Percentiles rank a stretch among this genome's conserved stretches.
Evolutionary conservation across 352 stramenopile species (phyloP).

Genomic region (Globisporangium paddicum): DNA sequence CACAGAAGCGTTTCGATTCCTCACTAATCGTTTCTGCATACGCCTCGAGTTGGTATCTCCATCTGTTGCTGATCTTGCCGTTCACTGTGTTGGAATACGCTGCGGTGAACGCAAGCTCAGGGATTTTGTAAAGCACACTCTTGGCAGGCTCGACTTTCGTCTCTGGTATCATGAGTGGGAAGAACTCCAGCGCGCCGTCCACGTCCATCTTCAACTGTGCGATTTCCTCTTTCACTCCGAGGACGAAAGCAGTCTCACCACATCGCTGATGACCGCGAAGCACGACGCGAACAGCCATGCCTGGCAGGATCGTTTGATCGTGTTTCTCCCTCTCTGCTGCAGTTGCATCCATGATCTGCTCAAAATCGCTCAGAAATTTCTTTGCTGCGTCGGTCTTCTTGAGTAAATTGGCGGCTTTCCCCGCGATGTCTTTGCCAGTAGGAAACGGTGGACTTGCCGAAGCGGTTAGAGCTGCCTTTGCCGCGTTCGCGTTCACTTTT

Average conservation of each 20-base stretch:
- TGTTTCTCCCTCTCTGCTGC: constrained; percentile 33
- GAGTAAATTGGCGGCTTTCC: constrained; percentile 18
- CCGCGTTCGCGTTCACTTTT: constrained; percentile 43
- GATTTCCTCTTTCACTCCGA: constrained; percentile 54
- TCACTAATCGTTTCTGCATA: constrained; percentile 59
- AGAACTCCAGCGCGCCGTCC: constrained; percentile 78
- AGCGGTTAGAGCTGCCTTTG: constrained; percentile 14
- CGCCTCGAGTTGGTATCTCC: constrained; percentile 47
- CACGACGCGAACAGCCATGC: constrained; percentile 71
- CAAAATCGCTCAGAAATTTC: constrained; percentile 52
- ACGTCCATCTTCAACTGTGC: constrained; percentile 79
- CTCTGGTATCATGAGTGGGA: constrained; percentile 52
- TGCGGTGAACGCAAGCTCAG: constrained; percentile 59
- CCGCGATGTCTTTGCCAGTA: background rate
- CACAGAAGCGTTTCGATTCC: constrained; percentile 65
- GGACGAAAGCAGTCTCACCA: constrained; percentile 71
- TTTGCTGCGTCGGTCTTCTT: constrained; percentile 46
- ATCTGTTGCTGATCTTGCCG: constrained; percentile 38
- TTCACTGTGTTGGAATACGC: constrained; percentile 28
- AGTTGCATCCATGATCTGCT: constrained; percentile 44
- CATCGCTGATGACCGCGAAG: constrained; percentile 68
- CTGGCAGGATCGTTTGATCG: constrained; percentile 29
- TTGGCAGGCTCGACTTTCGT: constrained; percentile 55
- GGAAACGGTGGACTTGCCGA: constrained; percentile 1
- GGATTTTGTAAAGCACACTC: constrained; percentile 51